Percentiles rank a stretch among this genome's conserved stretches.
Conservation (phyloP, 495 filamentous ascomycete species). For the Parathielavia hyrcaniae region DNA sequence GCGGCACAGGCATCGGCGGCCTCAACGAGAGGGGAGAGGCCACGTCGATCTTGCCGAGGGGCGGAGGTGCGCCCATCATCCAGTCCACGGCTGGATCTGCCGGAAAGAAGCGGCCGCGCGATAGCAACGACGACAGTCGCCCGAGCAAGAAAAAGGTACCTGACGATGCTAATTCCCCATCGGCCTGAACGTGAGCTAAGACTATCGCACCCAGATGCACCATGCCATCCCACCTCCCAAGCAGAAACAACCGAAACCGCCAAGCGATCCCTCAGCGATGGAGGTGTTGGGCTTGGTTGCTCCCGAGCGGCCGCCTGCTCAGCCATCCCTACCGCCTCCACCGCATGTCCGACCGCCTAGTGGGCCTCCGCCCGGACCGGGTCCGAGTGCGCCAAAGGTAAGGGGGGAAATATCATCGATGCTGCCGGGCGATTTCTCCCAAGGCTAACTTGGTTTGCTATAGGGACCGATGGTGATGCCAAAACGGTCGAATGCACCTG, state of each 20-base stretch:
- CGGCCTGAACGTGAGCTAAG: background rate
- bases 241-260: conserved; percentile 12
- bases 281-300: conserved; percentile 30
- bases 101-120: conserved; percentile 29
- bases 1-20: conserved; percentile 21
- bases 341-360: conserved; percentile 6
- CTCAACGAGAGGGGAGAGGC: conserved; percentile 28
- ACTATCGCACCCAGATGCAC: conserved; percentile 8
- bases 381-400: conserved; percentile 14
- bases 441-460: conserved; percentile 5
- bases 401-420: conserved; percentile 1
- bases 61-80: conserved; percentile 24
- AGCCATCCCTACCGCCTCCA: conserved; percentile 11
- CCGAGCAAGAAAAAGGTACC: conserved; percentile 28
- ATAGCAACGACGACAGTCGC: conserved; percentile 18
- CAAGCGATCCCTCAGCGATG: conserved; percentile 30
- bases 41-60: conserved; percentile 7
- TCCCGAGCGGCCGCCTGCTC: conserved; percentile 21
- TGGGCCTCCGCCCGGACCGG: background rate
- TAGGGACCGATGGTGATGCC: conserved; percentile 27
- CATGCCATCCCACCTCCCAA: conserved; percentile 11
- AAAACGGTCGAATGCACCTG: conserved; percentile 29
- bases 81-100: conserved; percentile 18
- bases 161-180: background rate
- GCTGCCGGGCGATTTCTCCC: background rate